Base-by-base conservation (phyloP, 345 rosid genomes). In the Citrus mangshanensis region DNA sequence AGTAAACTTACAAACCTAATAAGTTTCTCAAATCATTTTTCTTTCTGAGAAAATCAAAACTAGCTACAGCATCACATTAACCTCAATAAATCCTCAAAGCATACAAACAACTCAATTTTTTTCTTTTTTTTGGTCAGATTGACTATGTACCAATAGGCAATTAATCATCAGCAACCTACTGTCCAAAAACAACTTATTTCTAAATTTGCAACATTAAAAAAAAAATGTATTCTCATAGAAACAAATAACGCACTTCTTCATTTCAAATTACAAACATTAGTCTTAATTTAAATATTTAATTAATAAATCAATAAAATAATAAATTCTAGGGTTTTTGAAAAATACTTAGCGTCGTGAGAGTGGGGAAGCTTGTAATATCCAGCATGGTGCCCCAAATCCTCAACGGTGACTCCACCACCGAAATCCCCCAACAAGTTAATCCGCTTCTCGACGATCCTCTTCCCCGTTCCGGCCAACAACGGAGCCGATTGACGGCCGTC, bases 381-480 rank as follows among this genome's bases (percentile, higher is more conserved):
- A 74, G 99, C 99, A 82, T 87, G 97, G 77, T 94, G 98, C n/a
- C 98, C 93, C 81, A 94, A 88, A 80, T 94, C 91, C 66, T 92
- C 93, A 6, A 83, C 86, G 32, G 91, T 61, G 66, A 83, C 77
- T 13, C 86, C 91, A 6, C 61, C 84, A 22, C 62, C 80, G 2
- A 72, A 86, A 0, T 16, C 37, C 25, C 70, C 58, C 16, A 75
- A 80, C 40, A 94, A 67, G 76, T 76, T 84, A 72, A 96, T 78
- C 76, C 72, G 83, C 86, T 86, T 90, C 87, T 96, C 99, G 4
- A 87, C 93, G 69, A 96, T 84, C 85, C 70, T 82, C 58, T 72
- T 73, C 65, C 69, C 79, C 7, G 68, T 32, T 7, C n/a, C 54
- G 8, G 62, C 80, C 13, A 68, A 46, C 64, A 67, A 51, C 73